Conservation (phyloP, 768 basidiomycete genomes). For the Mycena olivaceomarginata region DNA sequence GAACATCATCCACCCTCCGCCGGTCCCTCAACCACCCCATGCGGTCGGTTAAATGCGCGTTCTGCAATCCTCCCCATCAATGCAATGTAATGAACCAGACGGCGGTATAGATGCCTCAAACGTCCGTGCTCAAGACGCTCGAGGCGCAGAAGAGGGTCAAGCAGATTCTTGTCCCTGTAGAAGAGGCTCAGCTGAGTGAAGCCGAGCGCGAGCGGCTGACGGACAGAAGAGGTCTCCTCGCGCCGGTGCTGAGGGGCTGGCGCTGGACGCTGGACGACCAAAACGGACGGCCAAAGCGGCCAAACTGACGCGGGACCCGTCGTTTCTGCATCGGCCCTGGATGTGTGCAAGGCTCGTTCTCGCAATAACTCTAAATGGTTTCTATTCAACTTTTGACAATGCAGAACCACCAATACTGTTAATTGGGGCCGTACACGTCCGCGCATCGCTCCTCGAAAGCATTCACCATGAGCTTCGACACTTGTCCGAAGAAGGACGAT, state of each 20-base stretch:
- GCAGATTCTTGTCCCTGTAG: not conserved
- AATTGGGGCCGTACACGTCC: conserved; percentile 76
- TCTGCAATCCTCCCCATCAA: not conserved
- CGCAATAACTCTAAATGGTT: no score
- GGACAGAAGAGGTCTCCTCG: not conserved
- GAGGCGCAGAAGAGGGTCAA: not conserved
- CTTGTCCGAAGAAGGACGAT: conserved; percentile 89
- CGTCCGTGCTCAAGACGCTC: conserved; percentile 41
- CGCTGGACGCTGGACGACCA: conserved; percentile 26
- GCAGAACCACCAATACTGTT: not conserved
- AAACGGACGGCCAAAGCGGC: not conserved
- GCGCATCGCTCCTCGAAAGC: conserved; percentile 94
- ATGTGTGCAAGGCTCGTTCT: no score
- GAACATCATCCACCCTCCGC: not conserved
- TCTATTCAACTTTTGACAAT: not conserved
- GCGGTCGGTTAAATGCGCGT: conserved; percentile 17
- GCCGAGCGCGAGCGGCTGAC: conserved; percentile 5
- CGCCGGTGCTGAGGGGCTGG: not conserved
- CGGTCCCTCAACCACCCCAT: conserved; percentile 23
- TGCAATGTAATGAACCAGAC: not conserved
- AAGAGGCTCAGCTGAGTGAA: not conserved
- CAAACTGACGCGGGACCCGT: not conserved
- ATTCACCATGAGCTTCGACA: conserved; percentile 91
- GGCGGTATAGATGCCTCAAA: conserved; percentile 41
- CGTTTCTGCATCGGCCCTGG: not conserved